Evolutionary conservation across 2,329 filamentous ascomycete species (phyloP).

Genomic region (Nothophoma quercina): DNA sequence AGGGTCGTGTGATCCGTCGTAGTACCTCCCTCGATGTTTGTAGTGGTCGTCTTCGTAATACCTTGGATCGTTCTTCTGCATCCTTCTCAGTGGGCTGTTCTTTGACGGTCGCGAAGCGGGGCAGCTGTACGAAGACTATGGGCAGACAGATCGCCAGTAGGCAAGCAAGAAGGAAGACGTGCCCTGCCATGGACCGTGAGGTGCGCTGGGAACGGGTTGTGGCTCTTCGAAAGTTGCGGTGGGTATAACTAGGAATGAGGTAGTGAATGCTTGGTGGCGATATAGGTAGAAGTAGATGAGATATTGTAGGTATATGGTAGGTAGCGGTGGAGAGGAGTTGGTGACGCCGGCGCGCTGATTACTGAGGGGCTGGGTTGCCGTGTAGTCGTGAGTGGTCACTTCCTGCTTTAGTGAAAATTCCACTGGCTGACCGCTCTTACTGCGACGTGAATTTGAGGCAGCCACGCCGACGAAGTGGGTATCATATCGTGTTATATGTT

Average conservation of each 20-base stretch:
- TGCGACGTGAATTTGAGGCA: too few relatives aligned
- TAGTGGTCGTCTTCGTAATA: conserved; percentile 17
- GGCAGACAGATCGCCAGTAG: conserved; percentile 32
- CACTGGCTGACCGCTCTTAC: too few relatives aligned
- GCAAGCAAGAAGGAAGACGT: conserved; percentile 27
- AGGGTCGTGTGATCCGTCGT: conserved; percentile 15
- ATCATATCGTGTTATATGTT: conserved; percentile 1
- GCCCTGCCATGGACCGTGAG: conserved; percentile 2
- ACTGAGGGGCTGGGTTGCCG: not conserved
- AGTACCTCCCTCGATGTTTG: conserved; percentile 2
- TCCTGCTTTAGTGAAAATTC: not conserved
- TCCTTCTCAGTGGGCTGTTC: conserved; percentile 15
- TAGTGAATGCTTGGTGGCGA: not conserved
- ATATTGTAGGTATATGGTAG: not conserved
- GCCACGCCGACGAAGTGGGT: not conserved
- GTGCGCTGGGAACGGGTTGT: not conserved
- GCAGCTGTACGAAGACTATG: conserved; percentile 32
- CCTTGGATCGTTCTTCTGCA: conserved; percentile 23
- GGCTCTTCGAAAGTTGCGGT: not conserved
- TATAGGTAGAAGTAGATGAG: not conserved
- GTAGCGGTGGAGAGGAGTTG: not conserved
- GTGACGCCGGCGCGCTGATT: not conserved
- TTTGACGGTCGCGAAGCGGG: conserved; percentile 20
- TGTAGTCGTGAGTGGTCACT: not conserved
- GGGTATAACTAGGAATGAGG: not conserved